Evolutionary conservation across 495 filamentous ascomycete genomes (phyloP).

Genomic region (Tuber calosporum): DNA sequence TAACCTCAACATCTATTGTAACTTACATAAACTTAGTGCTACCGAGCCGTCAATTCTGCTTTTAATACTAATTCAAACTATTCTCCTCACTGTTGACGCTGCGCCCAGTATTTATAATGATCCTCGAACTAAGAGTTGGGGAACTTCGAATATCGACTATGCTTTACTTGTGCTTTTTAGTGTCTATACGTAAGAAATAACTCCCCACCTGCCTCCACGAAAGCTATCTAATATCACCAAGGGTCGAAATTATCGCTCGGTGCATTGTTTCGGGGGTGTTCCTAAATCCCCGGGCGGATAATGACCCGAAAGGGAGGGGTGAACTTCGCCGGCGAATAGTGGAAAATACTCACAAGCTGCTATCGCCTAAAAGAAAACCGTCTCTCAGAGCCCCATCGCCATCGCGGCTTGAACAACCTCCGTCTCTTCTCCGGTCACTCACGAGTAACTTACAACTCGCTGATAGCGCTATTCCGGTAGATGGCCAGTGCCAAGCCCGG

Average conservation of each 20-base stretch:
- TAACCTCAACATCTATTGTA: neutral
- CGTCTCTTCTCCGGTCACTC: conserved; percentile 74
- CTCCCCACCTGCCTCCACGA: neutral
- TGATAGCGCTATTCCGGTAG: conserved; percentile 49
- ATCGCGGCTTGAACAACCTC: conserved; percentile 47
- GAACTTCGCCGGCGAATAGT: conserved; percentile 65
- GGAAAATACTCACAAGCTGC: conserved; percentile 67
- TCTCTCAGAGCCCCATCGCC: conserved; percentile 41
- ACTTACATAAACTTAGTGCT: conserved; percentile 39
- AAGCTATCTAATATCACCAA: conserved; percentile 24
- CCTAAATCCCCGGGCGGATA: conserved; percentile 74
- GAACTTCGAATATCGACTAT: conserved; percentile 63
- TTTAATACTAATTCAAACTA: conserved; percentile 79
- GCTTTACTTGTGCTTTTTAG: conserved; percentile 74
- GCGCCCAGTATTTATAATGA: conserved; percentile 58
- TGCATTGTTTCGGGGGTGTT: conserved; percentile 88
- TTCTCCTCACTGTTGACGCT: conserved; percentile 77
- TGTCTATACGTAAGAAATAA: conserved; percentile 60
- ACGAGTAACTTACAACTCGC: conserved; percentile 54
- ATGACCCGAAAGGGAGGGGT: conserved; percentile 61
- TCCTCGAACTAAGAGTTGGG: conserved; percentile 54
- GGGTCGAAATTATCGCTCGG: conserved; percentile 66
- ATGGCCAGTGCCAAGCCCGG: conserved; percentile 73
- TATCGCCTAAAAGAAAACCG: conserved; percentile 67
- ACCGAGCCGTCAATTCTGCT: conserved; percentile 82